Base-by-base conservation (phyloP, 1,284 basidiomycete genomes). In the Malassezia nana region DNA sequence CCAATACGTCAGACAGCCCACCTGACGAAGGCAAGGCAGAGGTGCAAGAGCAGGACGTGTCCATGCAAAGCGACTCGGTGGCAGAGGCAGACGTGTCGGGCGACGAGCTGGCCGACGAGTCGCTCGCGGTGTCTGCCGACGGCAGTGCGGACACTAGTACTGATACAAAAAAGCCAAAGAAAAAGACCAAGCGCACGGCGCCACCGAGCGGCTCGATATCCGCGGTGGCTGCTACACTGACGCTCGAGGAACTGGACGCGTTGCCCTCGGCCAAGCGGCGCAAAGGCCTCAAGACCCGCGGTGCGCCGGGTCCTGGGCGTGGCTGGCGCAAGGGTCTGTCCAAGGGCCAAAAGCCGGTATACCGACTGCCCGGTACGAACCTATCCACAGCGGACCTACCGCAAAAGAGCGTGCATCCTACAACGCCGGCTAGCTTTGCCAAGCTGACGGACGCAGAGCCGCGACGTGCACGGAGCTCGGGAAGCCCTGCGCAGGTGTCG, bases 251-350 rank as follows among this genome's bases (percentile, higher is more conserved):
- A 47, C 50, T 72, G 30, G 69, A 72, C 26, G 69, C 68, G 13
- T 46, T 72, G 43, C 69, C 69, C 6, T 65, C 68, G 12, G 69
- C 69, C 3, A 72, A 72, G 57, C 54, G 69, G 22, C 46, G 69
- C 12, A 67, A 69, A 55, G 63, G 63, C 2, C 63, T 63, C 44
- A 70, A 72, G 43, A 66, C 68, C 2, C 48, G 67, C 29, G 69
- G 69, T 20, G 68, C 69, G 0, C 60, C 66, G n/a, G 69, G 69
- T 12, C 69, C 69, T 1, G 69, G 69, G 6, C 50, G 67, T 33
- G 67, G 67, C 1, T 72, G 69, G 69, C 61, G 69, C 20, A 70
- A 69, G 35, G 69, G 69, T 6, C 50, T 72, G n/a, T 67, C 64
- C 10, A 70, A 69, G 51, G 69, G 67, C 8, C 65, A 69, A 46